Evolutionary conservation across 2,329 filamentous ascomycete genomes (phyloP).

Genomic region (Verticillium isaacii): DNA sequence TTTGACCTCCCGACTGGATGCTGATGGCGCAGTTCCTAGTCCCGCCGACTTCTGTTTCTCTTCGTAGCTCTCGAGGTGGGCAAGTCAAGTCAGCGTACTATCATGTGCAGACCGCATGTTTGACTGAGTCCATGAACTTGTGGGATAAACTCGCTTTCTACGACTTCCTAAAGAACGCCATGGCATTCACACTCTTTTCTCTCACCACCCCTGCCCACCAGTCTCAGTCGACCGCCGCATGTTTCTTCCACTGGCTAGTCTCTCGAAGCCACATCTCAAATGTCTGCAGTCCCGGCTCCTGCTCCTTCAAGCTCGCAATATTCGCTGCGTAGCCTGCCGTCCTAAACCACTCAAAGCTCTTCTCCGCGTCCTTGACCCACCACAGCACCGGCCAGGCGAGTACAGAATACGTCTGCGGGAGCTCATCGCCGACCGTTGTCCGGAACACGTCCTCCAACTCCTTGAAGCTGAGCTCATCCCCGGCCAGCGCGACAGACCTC

Average conservation of each 20-base stretch:
- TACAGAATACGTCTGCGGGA: slow-evolving; percentile 9
- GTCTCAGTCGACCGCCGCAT: not conserved
- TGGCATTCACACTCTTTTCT: not conserved
- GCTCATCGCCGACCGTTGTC: slow-evolving; percentile 6
- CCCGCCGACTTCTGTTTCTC: too few relatives aligned
- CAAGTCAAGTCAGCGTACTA: too few relatives aligned
- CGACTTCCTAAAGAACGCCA: too few relatives aligned
- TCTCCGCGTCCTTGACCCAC: slow-evolving; percentile 11
- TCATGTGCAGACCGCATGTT: too few relatives aligned
- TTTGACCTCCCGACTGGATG: not conserved
- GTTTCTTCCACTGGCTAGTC: slow-evolving; percentile 14
- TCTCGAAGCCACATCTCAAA: slow-evolving; percentile 16
- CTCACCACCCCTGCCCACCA: not conserved
- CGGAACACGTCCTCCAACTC: slow-evolving; percentile 8
- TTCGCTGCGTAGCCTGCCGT: slow-evolving; percentile 8
- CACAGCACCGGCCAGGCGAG: slow-evolving; percentile 11
- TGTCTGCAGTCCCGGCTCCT: slow-evolving; percentile 9
- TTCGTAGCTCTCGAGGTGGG: too few relatives aligned
- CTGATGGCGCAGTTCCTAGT: not conserved
- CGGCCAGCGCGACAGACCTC: slow-evolving; percentile 10
- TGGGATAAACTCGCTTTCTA: too few relatives aligned
- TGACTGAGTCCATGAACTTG: too few relatives aligned
- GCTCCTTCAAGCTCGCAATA: slow-evolving; percentile 1
- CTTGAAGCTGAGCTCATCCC: slow-evolving; percentile 11
- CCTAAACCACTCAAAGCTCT: slow-evolving; percentile 14